Evolutionary conservation across 1,284 basidiomycete species (phyloP).

Genomic region (Ceratobasidium sp.): DNA sequence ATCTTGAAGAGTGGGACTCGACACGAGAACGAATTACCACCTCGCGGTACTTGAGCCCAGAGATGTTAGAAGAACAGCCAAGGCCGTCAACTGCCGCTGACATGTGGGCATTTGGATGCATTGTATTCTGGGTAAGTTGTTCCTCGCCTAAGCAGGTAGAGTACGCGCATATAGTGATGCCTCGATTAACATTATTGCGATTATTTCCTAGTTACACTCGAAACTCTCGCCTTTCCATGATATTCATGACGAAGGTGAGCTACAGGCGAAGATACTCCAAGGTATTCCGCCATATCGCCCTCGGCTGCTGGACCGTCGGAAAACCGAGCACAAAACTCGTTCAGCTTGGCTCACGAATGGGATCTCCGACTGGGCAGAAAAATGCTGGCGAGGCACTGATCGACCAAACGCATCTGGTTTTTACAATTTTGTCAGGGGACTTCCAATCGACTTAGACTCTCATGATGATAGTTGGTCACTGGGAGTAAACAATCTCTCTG

Average conservation of each 20-base stretch:
- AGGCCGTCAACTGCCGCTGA: neutral
- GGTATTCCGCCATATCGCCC: neutral
- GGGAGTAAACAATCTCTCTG: slow-evolving; percentile 6
- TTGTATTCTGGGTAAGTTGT: slow-evolving; percentile 23
- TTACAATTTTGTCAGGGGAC: slow-evolving; percentile 1
- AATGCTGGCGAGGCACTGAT: slow-evolving; percentile 14
- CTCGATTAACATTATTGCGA: too few species aligned
- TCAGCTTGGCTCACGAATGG: slow-evolving; percentile 27
- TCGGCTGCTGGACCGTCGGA: neutral
- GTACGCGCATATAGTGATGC: too few species aligned
- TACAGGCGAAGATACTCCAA: neutral
- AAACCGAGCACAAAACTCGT: neutral
- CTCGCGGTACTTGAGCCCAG: slow-evolving; percentile 23
- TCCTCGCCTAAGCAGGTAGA: too few species aligned
- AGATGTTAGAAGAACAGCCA: neutral
- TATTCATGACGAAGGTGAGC: neutral
- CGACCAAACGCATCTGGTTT: slow-evolving; percentile 6
- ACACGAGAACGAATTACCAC: neutral
- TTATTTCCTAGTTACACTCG: neutral
- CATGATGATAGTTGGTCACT: neutral
- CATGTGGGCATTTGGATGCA: slow-evolving; percentile 34
- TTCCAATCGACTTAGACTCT: neutral
- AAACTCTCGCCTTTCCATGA: neutral
- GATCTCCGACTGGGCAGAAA: neutral
- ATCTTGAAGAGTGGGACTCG: neutral